These are phyloP conservation scores for Camelina sativa DNA, from an alignment of 345 rosid genomes.

Conservation along the genomic window DNA sequence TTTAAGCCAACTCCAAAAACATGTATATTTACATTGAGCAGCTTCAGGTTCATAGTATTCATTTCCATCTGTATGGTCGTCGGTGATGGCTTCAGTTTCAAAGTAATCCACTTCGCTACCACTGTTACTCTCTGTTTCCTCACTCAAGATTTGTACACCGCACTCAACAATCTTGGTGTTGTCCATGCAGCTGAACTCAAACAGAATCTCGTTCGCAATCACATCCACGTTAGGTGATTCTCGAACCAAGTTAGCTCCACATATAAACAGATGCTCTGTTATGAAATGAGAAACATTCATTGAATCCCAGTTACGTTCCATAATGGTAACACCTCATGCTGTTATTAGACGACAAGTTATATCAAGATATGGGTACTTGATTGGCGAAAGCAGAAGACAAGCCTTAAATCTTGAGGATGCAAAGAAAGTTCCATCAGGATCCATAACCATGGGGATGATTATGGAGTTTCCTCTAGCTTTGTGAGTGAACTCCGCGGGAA, in stretches of 20 bases:
- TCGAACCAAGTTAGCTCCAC: conserved; percentile 5
- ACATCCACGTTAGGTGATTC: not conserved
- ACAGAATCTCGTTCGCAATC: not conserved
- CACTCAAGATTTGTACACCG: conserved; percentile 21
- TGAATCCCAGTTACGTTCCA: not conserved
- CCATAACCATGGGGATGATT: not conserved
- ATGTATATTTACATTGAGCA: not conserved
- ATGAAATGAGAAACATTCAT: not conserved
- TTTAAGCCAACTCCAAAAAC: not conserved
- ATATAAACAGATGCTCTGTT: conserved; percentile 17
- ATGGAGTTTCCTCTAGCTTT: conserved; percentile 3
- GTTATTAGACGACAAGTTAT: not conserved
- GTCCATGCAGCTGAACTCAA: not conserved
- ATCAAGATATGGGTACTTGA: not conserved
- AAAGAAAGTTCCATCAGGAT: not conserved
- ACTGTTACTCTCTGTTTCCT: not conserved
- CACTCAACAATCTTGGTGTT: conserved; percentile 21
- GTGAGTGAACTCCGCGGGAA: conserved; percentile 19
- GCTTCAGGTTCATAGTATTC: not conserved
- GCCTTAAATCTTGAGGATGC: not conserved
- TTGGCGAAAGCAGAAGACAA: not conserved
- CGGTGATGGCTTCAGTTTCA: not conserved
- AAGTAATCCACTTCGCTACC: not conserved
- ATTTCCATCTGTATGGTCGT: not conserved
- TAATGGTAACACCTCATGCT: not conserved